Evolutionary conservation across 345 rosid species (phyloP), one percentile per base, ranked within the genome.

Genomic region (Psidium friedrichsthalianum): DNA sequence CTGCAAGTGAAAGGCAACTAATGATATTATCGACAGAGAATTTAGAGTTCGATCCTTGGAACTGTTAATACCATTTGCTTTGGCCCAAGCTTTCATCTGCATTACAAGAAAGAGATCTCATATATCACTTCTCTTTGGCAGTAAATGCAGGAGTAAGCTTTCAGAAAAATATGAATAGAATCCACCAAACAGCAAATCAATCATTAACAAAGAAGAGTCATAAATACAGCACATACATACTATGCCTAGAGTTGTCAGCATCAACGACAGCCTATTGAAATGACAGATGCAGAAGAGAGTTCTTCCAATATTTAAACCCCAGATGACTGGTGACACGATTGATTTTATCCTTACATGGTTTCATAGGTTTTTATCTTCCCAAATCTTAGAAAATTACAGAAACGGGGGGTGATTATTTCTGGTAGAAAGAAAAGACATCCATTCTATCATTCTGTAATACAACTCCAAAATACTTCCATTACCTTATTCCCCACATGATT

Each of bases 1-100:
- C 91, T 93, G 94, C 88, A 93, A 89, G 88, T 92, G 95, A 58
- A 83, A 88, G 84, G 92, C 94, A 69, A 93, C 95, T 82, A 93
- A 87, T 64, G 89, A 86, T 49, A 91, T 89, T 84, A 92, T 64
- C 51, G 95, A 90, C 80, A 93, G 81, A 84, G 95, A 93, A 86
- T 91, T 93, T 86, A 93, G 74, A 40, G 95, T 92, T 58, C 86
- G 87, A 13, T 85, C 84, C 61, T 61, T 81, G 47, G 92, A 91
- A 82, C 90, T 92, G 86, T 93, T 92, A 80, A 93, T 88, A 47
- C 83, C 88, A 74, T 93, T 90, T 47, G 89, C 90, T 89, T 91
- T 92, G 83, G 94, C 94, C 94, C 95, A 93, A 86, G 80, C 84
- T 87, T 91, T 93, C 87, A 91, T 82, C 95, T 93, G 87, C 85